Base-by-base conservation (phyloP, 306 rosid species). In the Casuarina equisetifolia region DNA sequence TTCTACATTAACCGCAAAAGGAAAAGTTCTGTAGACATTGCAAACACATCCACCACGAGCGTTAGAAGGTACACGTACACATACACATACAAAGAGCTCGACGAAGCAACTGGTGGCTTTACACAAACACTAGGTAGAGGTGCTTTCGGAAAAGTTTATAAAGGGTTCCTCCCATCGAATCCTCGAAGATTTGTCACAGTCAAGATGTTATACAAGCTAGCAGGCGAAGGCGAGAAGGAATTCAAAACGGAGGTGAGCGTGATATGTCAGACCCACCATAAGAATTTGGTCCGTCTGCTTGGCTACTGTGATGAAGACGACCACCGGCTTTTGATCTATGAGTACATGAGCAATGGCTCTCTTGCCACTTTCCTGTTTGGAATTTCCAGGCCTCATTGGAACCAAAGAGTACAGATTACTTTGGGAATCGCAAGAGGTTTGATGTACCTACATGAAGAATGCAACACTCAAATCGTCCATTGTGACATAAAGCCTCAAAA, bases 111-210 rank as follows among this genome's bases (percentile, higher is more conserved):
- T 3, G 4, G 25, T 35, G 83, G 78, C 51, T 83, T 75, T 72
- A 75, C 64, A 72, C 80, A 82, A 62, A 59, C 17, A 54, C 3
- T 78, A 50, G 82, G 80, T 20, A 53, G 39, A 44, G 80, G 83
- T 32, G 55, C 80, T 79, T 79, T 74, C 16, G 80, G 80, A 55
- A 79, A 57, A 0, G 80, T 78, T 0, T 78, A 82, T 67, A 82
- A 82, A 78, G 83, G 82, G 70, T 74, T 78, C 4, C 62, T 78
- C 5, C 15, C 50, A 70, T 78, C 74, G 32, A 25, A 67, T 17
- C 40, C 82, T 0, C 74, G 67, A 51, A 70, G 43, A 82, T 39
- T 39, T 69, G 80, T 89, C 20, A 90, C 90, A n/a, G 84, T 89
- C 4, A 86, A 89, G 43, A 76, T 75, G 64, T 68, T 86, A 5